These are phyloP conservation scores for Talaromyces funiculosus DNA, from an alignment of 2,329 filamentous ascomycete species.

Conservation along the genomic window DNA sequence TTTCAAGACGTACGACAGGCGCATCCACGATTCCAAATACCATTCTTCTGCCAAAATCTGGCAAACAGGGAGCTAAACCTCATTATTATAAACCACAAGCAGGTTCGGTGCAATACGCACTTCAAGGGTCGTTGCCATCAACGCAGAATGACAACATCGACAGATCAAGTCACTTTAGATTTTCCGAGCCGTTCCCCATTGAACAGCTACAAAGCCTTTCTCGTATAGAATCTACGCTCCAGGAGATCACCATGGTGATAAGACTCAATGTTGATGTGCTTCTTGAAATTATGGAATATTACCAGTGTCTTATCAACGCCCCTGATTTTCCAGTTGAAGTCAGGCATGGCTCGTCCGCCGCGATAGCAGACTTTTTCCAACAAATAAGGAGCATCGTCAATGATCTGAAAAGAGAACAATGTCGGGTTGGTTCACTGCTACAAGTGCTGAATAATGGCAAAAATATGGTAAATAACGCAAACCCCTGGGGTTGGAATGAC, in stretches of 20 bases:
- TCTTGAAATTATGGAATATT: constrained; percentile 1
- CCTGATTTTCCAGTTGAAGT: not conserved
- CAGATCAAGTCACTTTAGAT: not conserved
- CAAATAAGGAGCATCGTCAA: not conserved
- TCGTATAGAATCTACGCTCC: constrained; percentile 4
- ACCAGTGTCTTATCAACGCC: not conserved
- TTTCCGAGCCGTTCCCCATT: not conserved
- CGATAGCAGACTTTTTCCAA: not conserved
- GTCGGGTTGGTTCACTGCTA: not conserved
- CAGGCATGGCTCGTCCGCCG: not conserved
- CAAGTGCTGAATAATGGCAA: not conserved
- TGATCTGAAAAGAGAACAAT: not conserved
- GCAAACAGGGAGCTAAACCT: not conserved
- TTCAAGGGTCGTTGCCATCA: not conserved
- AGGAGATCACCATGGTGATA: not conserved
- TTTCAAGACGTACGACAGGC: not conserved
- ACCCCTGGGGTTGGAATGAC: not conserved
- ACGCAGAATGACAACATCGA: not conserved
- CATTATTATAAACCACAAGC: not conserved
- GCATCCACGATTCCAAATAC: not conserved
- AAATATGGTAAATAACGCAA: not conserved
- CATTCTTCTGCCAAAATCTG: not conserved
- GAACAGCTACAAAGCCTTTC: constrained; percentile 1
- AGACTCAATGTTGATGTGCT: constrained; percentile 3
- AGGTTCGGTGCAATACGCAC: not conserved